Evolutionary conservation across 2,329 filamentous ascomycete genomes (phyloP), one percentile per base, ranked within the genome.

Genomic region (Fusarium sp.): DNA sequence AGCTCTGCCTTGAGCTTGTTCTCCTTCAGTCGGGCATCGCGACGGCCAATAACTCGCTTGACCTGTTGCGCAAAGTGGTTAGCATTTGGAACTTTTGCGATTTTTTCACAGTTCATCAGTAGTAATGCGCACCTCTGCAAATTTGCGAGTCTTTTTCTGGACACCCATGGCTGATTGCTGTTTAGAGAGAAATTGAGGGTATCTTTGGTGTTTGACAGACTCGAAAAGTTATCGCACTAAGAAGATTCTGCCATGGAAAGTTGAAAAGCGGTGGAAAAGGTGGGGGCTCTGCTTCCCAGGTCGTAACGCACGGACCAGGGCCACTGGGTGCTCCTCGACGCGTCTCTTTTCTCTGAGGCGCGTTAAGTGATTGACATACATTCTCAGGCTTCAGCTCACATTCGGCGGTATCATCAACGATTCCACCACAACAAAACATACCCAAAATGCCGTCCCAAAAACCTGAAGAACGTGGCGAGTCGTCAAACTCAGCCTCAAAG

Each of bases 71-170:
- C 10, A 47, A 44, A 15, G 35, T 30, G 33, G 58, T 72, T 32
- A 73, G 70, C 37, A 40, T 54, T 45, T 40, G 48, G 64, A 68
- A 62, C 65, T 65, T 65, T 41, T 48, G 55, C 44, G 48, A 49
- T 32, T 48, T 67, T 73, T 71, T 64, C 69, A 61, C 50, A 46
- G 51, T 62, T 73, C 75, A 77, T 79, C 76, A 68, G 76, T 74
- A 73, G 68, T 57, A 47, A 53, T 51, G 37, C 81, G 62, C 75
- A 88, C 87, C 77, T 86, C 83, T 49, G 89, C 95, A 79, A 97
- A 98, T 83, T 97, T 97, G 83, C 94, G 90, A 53, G 93, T 97
- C 79, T 90, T 93, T 84, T 97, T 97, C 67, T 90, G 88, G 72
- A 94, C 88, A 81, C 94, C 94, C 95, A 97, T 97, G 66, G 58